Evolutionary conservation across 2,329 filamentous ascomycete species (phyloP), one percentile per base, ranked within the genome.

Genomic region (Stagonosporopsis tanaceti): DNA sequence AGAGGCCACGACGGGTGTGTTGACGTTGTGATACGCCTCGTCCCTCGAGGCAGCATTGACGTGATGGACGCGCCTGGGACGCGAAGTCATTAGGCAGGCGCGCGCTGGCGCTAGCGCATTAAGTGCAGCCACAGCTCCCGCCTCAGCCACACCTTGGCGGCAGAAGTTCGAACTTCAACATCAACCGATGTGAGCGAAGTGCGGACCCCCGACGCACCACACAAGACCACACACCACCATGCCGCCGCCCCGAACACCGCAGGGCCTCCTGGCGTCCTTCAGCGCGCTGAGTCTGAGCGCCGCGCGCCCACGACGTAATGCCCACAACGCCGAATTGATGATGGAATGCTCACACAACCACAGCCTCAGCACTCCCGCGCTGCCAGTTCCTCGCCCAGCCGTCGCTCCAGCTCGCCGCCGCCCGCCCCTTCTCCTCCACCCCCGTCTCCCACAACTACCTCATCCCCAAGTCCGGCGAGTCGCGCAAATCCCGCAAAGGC

Each of bases 401-500:
- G 1, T 28, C 6, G 9, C 27, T 6, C 27, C 27, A 28, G 8
- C 38, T 32, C 24, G 25, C 59, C 17, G 37, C 63, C 45, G 37
- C 76, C 63, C 85, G 90, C 74, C 79, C 85, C 60, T 96, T 97
- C 79, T 92, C 92, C 37, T 90, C 89, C 30, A 91, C 91, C 59
- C 83, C 71, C 63, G 80, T 63, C 71, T 79, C 73, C 62, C 83
- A 75, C 65, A 90, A 86, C 73, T 98, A 93, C 93, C 89, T 98
- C 45, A 85, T 91, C 56, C 94, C 94, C 32, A 89, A 87, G 69
- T 79, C 89, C 68, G 87, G 91, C 64, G 93, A 92, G 75, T 89
- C 87, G 72, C 92, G 91, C 77, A 96, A 96, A 83, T 93, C 93
- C 66, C 85, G 85, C 63, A 97, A 97, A 80, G 95, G 94, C 37